These are phyloP conservation scores for Cyberlindnera bimundalis DNA, from an alignment of 805 yeast species.

Conservation along the genomic window DNA sequence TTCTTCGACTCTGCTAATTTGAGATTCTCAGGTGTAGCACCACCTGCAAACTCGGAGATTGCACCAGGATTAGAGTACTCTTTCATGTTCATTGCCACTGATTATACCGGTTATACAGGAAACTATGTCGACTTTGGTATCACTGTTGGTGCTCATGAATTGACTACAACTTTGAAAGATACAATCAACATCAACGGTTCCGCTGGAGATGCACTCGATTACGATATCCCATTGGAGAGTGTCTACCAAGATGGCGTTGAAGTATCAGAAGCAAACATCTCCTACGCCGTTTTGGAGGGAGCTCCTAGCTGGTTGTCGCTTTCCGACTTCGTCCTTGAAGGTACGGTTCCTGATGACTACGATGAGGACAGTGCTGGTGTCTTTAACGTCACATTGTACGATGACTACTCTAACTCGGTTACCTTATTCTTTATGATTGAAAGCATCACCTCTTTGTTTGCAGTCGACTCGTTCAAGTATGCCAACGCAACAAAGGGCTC, in stretches of 20 bases:
- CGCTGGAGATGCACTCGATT: constrained; percentile 48
- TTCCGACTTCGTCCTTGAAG: constrained; percentile 43
- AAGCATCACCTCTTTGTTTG: constrained; percentile 51
- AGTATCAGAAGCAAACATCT: constrained; percentile 50
- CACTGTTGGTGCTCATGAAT: constrained; percentile 83
- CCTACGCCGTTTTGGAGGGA: constrained; percentile 42
- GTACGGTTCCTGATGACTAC: constrained; percentile 50
- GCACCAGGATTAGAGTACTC: constrained; percentile 81
- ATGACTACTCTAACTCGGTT: constrained; percentile 58
- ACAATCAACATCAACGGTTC: constrained; percentile 65
- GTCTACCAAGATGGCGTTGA: constrained; percentile 61
- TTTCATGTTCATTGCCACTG: constrained; percentile 76
- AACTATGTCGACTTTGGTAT: constrained; percentile 67
- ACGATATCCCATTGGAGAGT: constrained; percentile 57
- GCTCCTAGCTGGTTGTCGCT: constrained; percentile 63
- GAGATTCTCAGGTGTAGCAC: constrained; percentile 84
- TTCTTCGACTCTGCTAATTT: constrained; percentile 57
- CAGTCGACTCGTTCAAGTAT: constrained; percentile 46
- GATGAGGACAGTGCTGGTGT: constrained; percentile 28
- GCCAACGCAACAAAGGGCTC: constrained; percentile 67
- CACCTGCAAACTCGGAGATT: constrained; percentile 75
- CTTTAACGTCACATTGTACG: constrained; percentile 56
- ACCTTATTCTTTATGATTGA: constrained; percentile 55
- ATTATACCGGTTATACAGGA: constrained; percentile 69
- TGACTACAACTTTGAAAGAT: constrained; percentile 62